These are phyloP conservation scores for Golubevia pallescens DNA, from an alignment of 1,284 basidiomycete genomes.

Conservation along the genomic window DNA sequence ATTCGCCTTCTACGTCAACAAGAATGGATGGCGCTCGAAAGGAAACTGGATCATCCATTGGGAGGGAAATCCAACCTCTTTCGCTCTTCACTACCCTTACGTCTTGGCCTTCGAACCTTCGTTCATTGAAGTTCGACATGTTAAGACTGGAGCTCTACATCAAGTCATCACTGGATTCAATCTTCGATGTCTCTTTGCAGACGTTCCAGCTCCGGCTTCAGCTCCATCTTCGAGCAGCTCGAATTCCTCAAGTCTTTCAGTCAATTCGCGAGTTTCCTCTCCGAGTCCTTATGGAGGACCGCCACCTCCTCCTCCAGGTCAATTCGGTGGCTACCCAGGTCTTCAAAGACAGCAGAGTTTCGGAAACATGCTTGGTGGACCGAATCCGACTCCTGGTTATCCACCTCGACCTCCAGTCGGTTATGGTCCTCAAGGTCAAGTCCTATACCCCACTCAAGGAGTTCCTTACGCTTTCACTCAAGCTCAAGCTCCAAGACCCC, in stretches of 20 bases:
- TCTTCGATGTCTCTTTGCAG: constrained; percentile 82
- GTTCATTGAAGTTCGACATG: constrained; percentile 95
- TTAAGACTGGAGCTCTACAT: constrained; percentile 87
- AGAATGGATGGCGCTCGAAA: constrained; percentile 88
- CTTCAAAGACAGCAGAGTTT: constrained; percentile 3
- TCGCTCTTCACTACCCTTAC: constrained; percentile 95
- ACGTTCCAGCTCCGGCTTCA: constrained; percentile 81
- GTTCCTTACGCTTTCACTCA: constrained; percentile 38
- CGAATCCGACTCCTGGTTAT: constrained; percentile 17
- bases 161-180: constrained; percentile 82
- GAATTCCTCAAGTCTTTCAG: constrained; percentile 3
- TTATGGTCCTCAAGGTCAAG: constrained; percentile 17
- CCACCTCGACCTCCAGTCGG: constrained; percentile 20
- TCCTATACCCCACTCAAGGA: constrained; percentile 16
- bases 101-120: constrained; percentile 95
- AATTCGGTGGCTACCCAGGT: constrained; percentile 4
- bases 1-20: constrained; percentile 98
- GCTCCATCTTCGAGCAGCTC: constrained; percentile 11
- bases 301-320: not conserved
- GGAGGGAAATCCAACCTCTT: constrained; percentile 92
- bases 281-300: constrained; percentile 10
- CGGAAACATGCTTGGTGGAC: constrained; percentile 23
- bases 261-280: not conserved
- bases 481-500: constrained; percentile 20
- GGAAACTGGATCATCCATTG: constrained; percentile 93